Evolutionary conservation across 1,284 basidiomycete species (phyloP).

Genomic region (Ganoderma meredithae): DNA sequence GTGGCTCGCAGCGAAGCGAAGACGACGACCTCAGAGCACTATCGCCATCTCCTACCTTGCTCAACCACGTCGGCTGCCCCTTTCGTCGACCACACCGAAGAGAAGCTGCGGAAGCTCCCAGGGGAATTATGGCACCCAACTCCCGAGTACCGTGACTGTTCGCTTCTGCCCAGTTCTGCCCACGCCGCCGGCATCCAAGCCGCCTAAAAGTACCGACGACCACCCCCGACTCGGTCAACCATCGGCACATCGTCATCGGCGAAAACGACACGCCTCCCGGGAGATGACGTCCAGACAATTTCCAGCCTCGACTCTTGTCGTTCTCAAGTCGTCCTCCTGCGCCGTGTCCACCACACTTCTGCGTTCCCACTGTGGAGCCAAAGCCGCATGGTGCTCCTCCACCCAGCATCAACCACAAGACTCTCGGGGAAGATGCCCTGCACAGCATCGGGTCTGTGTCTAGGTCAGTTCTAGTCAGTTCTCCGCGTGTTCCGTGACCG

Average conservation of each 20-base stretch:
- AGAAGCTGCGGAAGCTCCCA: conserved; percentile 9
- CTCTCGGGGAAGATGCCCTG: neutral
- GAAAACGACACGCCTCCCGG: neutral
- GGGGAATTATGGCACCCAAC: neutral
- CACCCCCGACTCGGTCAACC: neutral
- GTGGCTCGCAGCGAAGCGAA: neutral
- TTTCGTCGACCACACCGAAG: conserved; percentile 8
- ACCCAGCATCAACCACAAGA: neutral
- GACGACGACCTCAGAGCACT: neutral
- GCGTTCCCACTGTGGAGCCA: neutral
- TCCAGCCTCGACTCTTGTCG: neutral
- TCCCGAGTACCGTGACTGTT: neutral
- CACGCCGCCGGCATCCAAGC: conserved; percentile 1
- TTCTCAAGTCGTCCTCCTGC: neutral
- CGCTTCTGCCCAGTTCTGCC: conserved; percentile 4
- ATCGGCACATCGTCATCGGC: neutral
- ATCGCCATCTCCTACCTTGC: neutral
- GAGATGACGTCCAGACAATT: neutral
- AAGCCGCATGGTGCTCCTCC: neutral
- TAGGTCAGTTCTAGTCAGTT: neutral
- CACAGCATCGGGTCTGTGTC: neutral
- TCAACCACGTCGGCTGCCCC: conserved; percentile 12
- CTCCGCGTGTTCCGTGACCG: neutral
- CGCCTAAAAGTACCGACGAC: conserved; percentile 3
- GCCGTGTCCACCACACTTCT: neutral